Evolutionary conservation across 306 rosid species (phyloP).

Genomic region (Cyclanthera cordifolia): DNA sequence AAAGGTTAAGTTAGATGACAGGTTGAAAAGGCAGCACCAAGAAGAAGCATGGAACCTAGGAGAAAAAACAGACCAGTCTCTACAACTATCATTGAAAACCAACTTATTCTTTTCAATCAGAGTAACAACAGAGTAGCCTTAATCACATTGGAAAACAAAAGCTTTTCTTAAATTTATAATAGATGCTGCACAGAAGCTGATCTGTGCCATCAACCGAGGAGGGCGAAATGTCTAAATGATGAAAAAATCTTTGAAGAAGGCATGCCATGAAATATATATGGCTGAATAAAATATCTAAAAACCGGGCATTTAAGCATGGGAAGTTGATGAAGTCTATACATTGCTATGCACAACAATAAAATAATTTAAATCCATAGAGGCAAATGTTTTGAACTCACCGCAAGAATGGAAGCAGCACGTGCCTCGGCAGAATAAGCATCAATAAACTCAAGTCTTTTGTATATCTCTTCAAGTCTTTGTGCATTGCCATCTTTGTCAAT

Average conservation of each 20-base stretch:
- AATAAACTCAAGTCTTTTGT: conserved; percentile 81
- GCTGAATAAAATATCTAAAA: not conserved
- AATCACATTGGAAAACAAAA: not conserved
- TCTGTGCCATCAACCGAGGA: not conserved
- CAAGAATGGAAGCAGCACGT: conserved; percentile 95
- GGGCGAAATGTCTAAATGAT: not conserved
- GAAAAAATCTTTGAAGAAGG: not conserved
- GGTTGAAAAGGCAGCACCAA: not conserved
- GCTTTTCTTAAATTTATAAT: not conserved
- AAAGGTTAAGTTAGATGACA: not conserved
- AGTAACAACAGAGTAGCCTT: not conserved
- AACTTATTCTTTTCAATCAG: not conserved
- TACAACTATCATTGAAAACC: not conserved
- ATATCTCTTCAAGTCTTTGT: conserved; percentile 72
- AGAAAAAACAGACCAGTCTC: not conserved
- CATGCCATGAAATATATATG: not conserved
- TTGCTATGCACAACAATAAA: not conserved
- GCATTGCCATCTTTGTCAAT: conserved; percentile 43
- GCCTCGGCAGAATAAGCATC: conserved; percentile 92
- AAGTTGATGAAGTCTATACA: not conserved
- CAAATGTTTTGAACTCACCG: conserved; percentile 41
- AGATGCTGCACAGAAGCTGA: not conserved
- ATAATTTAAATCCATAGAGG: not conserved
- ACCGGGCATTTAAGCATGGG: not conserved
- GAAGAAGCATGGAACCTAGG: conserved; percentile 1